phyloP scores from a whole-genome alignment of 352 stramenopile species.

The Pythium brachiatum region DNA sequence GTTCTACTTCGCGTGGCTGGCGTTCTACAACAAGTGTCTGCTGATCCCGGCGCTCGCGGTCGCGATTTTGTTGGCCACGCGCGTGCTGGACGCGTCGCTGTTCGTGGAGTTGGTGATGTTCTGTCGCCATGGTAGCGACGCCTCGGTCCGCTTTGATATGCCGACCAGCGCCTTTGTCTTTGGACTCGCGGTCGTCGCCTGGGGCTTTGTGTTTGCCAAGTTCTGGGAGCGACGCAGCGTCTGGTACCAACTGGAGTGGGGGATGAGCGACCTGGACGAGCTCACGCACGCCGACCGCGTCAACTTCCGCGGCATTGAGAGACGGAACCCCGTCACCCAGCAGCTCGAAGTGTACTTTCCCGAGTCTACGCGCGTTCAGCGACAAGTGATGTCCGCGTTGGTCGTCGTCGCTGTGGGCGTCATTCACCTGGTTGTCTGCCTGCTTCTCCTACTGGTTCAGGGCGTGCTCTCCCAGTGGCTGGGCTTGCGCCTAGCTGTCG shows the following conservation, averaged over 20 bases:
- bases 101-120: slow-evolving; percentile 26
- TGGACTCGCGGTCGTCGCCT: slow-evolving; percentile 36
- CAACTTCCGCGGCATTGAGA: slow-evolving; percentile 28
- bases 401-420: not conserved
- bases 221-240: slow-evolving; percentile 55
- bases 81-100: slow-evolving; percentile 1
- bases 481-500: slow-evolving; percentile 11
- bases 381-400: slow-evolving; percentile 14
- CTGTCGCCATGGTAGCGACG: not conserved
- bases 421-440: slow-evolving; percentile 10
- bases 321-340: slow-evolving; percentile 30
- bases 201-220: slow-evolving; percentile 54
- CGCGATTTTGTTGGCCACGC: slow-evolving; percentile 26
- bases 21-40: slow-evolving; percentile 77
- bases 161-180: slow-evolving; percentile 9
- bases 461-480: slow-evolving; percentile 6
- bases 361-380: slow-evolving; percentile 8
- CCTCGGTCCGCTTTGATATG: slow-evolving; percentile 2
- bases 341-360: slow-evolving; percentile 29
- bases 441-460: slow-evolving; percentile 16
- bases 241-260: slow-evolving; percentile 66
- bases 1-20: slow-evolving; percentile 91
- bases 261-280: slow-evolving; percentile 19
- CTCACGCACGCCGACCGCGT: slow-evolving; percentile 24
- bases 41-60: slow-evolving; percentile 41